A percentile compares a stretch with the other conserved stretches of the same genome.
These are phyloP conservation scores for Gautieria morchelliformis DNA, from an alignment of 768 basidiomycete species.

Conservation along the genomic window DNA sequence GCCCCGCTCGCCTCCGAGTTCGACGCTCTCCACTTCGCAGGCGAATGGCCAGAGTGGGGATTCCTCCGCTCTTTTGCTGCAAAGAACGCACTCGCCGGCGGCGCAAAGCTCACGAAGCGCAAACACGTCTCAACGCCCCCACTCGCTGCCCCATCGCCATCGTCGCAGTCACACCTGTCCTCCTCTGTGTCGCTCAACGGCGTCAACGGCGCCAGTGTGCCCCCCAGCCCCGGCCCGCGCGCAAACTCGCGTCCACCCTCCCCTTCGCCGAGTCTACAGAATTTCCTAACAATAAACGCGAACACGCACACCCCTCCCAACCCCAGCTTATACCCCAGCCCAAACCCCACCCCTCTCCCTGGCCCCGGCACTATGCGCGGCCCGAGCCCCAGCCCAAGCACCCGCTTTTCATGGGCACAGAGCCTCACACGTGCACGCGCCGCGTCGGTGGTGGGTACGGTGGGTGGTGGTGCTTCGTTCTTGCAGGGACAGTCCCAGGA, in stretches of 20 bases:
- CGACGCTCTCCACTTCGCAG: conserved; percentile 84
- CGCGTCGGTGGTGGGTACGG: conserved; percentile 22
- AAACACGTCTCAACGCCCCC: conserved; percentile 24
- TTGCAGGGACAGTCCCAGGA: too few species aligned
- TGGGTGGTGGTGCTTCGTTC: too few species aligned
- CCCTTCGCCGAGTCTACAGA: conserved; percentile 17
- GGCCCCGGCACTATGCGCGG: too few species aligned
- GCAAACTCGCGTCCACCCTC: conserved; percentile 34
- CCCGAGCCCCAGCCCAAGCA: conserved; percentile 14
- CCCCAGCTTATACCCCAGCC: too few species aligned
- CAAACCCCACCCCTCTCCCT: too few species aligned
- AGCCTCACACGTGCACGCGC: conserved; percentile 47
- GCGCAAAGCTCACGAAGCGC: conserved; percentile 34
- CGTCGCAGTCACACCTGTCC: conserved; percentile 18
- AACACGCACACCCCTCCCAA: too few species aligned
- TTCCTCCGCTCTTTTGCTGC: conserved; percentile 62
- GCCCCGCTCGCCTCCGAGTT: conserved; percentile 69
- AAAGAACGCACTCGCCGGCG: not conserved
- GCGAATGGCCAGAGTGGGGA: conserved; percentile 64
- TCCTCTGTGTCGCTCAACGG: conserved; percentile 26
- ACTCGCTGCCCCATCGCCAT: conserved; percentile 14
- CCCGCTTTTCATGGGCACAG: conserved; percentile 53
- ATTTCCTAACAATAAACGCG: conserved; percentile 33
- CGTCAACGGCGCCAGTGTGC: conserved; percentile 29
- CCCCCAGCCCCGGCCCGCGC: conserved; percentile 45